phyloP scores from a whole-genome alignment of 2,329 filamentous ascomycete species.

The Biscogniauxia marginata region DNA sequence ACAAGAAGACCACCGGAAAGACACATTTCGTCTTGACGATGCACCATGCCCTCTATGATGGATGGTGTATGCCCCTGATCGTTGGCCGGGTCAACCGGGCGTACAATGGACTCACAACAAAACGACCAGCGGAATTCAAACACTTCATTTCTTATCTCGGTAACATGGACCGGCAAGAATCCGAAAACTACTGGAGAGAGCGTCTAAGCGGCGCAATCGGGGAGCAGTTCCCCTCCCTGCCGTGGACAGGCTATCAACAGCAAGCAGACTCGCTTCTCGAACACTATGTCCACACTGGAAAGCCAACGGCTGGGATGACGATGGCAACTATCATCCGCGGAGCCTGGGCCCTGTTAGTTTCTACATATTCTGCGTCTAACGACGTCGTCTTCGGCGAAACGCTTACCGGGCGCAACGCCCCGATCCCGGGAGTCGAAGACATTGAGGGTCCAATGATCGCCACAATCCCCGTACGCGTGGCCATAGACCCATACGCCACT shows the following conservation, averaged over 20 bases:
- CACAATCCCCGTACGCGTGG: slow-evolving; percentile 56
- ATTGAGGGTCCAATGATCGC: slow-evolving; percentile 62
- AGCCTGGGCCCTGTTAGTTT: slow-evolving; percentile 57
- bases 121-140: slow-evolving; percentile 44
- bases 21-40: slow-evolving; percentile 51
- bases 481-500: slow-evolving; percentile 40
- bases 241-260: slow-evolving; percentile 47
- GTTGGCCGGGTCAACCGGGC: slow-evolving; percentile 48
- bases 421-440: slow-evolving; percentile 47
- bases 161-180: slow-evolving; percentile 37
- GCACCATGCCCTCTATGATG: slow-evolving; percentile 58
- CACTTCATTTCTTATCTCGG: slow-evolving; percentile 49
- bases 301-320: slow-evolving; percentile 42
- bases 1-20: slow-evolving; percentile 28
- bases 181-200: slow-evolving; percentile 47
- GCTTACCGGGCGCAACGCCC: slow-evolving; percentile 54
- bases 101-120: slow-evolving; percentile 35
- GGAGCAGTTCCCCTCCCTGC: slow-evolving; percentile 48
- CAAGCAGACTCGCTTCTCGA: slow-evolving; percentile 53
- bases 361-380: slow-evolving; percentile 49
- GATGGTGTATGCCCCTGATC: slow-evolving; percentile 53
- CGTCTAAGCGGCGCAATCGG: slow-evolving; percentile 44
- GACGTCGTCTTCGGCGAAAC: slow-evolving; percentile 61
- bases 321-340: slow-evolving; percentile 57
- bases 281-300: slow-evolving; percentile 43